Percentiles rank a stretch among this genome's conserved stretches.
phyloP scores from a whole-genome alignment of 2,329 filamentous ascomycete genomes.

The Ascochyta koolunga region DNA sequence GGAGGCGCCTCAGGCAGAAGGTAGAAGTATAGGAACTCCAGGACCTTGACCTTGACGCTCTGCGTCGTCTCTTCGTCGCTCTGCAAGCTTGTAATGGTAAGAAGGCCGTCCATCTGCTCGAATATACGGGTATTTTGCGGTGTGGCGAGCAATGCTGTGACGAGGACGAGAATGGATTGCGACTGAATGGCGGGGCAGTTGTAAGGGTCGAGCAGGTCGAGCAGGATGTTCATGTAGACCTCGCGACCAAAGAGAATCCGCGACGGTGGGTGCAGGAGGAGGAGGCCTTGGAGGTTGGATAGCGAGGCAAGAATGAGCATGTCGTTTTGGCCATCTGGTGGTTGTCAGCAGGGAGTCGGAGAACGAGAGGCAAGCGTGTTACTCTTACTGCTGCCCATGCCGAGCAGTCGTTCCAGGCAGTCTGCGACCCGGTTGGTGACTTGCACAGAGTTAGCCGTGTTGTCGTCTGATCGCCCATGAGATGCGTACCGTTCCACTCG shows the following conservation, averaged over 20 bases:
- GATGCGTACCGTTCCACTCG: constrained; percentile 79
- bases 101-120: constrained; percentile 86
- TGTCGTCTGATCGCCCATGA: neutral
- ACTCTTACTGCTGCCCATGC: constrained; percentile 67
- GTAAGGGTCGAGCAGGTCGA: constrained; percentile 88
- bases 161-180: constrained; percentile 85
- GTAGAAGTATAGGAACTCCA: constrained; percentile 98
- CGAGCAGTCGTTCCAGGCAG: constrained; percentile 84
- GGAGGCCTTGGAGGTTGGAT: constrained; percentile 84
- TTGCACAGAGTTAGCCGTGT: constrained; percentile 31
- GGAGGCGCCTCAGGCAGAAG: constrained; percentile 85
- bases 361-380: neutral
- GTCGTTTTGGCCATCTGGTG: constrained; percentile 77
- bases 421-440: constrained; percentile 84
- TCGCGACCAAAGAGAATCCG: constrained; percentile 86
- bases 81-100: constrained; percentile 91
- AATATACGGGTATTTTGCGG: constrained; percentile 91
- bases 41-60: constrained; percentile 92
- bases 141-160: constrained; percentile 83
- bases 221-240: constrained; percentile 93
- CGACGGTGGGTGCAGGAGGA: constrained; percentile 89
- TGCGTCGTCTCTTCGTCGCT: constrained; percentile 83
- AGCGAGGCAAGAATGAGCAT: constrained; percentile 85
- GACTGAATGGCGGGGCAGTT: constrained; percentile 94
- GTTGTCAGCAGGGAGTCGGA: constrained; percentile 13